Percentiles rank a stretch among this genome's conserved stretches.
Evolutionary conservation across 2,329 filamentous ascomycete species (phyloP).

Genomic region (Emmonsiellopsis sp.): DNA sequence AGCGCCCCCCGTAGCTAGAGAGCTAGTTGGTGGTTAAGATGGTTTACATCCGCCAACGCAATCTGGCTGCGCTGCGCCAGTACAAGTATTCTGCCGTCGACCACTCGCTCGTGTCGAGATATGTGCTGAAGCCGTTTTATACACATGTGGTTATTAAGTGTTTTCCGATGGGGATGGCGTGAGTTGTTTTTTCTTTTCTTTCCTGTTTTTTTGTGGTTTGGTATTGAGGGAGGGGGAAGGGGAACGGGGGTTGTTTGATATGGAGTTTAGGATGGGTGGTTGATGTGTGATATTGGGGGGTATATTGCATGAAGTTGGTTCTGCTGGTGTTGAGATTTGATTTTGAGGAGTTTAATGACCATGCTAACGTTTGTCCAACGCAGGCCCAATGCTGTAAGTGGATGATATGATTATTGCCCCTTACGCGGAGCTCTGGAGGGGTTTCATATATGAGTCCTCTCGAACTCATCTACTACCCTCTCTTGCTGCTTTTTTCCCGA

Average conservation of each 20-base stretch:
- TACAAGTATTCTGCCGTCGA: slow-evolving; percentile 96
- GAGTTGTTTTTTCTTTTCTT: slow-evolving; percentile 27
- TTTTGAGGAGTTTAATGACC: background rate
- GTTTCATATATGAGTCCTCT: background rate
- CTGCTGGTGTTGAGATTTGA: too few relatives aligned
- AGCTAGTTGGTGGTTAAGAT: slow-evolving; percentile 41
- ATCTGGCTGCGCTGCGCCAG: slow-evolving; percentile 76
- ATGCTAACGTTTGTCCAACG: background rate
- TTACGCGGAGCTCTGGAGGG: background rate
- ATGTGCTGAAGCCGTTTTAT: slow-evolving; percentile 96
- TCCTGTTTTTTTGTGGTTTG: background rate
- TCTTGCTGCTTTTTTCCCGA: too few relatives aligned
- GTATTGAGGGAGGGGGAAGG: background rate
- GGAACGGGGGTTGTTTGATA: too few relatives aligned
- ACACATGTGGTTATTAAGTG: slow-evolving; percentile 85
- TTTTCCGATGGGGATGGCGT: slow-evolving; percentile 93
- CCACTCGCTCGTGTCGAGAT: slow-evolving; percentile 79
- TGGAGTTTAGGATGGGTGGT: too few relatives aligned
- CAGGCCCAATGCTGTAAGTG: slow-evolving; percentile 46
- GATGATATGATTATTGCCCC: too few relatives aligned
- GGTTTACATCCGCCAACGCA: slow-evolving; percentile 91
- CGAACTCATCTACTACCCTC: too few relatives aligned
- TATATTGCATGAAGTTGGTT: too few relatives aligned
- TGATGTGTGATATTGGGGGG: too few relatives aligned
- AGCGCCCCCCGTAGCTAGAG: too few relatives aligned